These are phyloP conservation scores for Ophiostoma pallidulum DNA, from an alignment of 2,329 filamentous ascomycete species.

Conservation along the genomic window DNA sequence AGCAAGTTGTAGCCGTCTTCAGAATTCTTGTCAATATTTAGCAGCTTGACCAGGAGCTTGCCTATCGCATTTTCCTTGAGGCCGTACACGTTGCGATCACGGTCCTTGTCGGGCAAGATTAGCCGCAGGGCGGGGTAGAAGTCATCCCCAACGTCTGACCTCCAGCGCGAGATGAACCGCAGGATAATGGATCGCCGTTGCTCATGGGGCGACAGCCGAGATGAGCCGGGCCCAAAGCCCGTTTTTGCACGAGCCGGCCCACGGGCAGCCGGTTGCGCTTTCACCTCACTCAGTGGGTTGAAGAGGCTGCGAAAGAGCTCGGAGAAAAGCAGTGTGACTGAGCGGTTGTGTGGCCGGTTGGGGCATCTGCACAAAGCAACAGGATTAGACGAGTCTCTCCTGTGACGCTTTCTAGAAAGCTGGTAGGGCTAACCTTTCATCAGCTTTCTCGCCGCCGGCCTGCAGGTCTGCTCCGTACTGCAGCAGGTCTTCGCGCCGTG, in stretches of 20 bases:
- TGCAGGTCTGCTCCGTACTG: conserved; percentile 37
- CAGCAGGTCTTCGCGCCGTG: conserved; percentile 40
- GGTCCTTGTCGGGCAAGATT: conserved; percentile 86
- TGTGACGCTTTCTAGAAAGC: no score
- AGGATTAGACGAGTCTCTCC: no score
- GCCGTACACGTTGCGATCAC: conserved; percentile 85
- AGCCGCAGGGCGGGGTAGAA: conserved; percentile 88
- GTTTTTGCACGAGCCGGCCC: conserved; percentile 45
- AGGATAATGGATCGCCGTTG: conserved; percentile 72
- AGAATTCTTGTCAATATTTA: conserved; percentile 84
- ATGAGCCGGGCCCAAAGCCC: conserved; percentile 44
- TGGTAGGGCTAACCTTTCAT: conserved; percentile 27
- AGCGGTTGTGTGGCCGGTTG: conserved; percentile 70
- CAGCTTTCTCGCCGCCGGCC: conserved; percentile 31
- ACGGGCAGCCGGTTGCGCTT: conserved; percentile 58
- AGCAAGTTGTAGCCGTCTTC: conserved; percentile 78
- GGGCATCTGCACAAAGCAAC: conserved; percentile 55
- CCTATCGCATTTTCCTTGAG: conserved; percentile 88
- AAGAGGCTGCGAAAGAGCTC: conserved; percentile 71
- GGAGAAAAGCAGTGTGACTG: conserved; percentile 71
- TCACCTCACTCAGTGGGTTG: conserved; percentile 68
- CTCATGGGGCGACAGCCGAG: conserved; percentile 62
- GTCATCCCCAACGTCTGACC: conserved; percentile 78
- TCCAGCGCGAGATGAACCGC: conserved; percentile 78
- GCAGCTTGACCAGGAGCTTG: conserved; percentile 80